Base-by-base conservation (phyloP, 2,329 filamentous ascomycete species). In the Hymenoscyphus occultus region DNA sequence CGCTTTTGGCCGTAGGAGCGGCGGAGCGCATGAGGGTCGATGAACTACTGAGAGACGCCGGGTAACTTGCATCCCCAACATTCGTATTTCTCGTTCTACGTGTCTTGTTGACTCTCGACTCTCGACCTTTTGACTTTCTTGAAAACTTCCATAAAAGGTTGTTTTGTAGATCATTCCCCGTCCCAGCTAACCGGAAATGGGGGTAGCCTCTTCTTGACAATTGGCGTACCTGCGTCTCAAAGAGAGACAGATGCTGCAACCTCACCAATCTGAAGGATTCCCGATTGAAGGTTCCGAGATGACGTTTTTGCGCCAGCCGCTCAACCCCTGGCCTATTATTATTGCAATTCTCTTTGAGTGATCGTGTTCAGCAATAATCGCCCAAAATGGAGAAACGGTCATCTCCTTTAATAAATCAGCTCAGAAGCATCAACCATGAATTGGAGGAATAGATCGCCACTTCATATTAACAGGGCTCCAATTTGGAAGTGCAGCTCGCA, bases 201-300 rank as follows among this genome's bases (percentile, higher is more conserved):
- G 48, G n/a, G 48, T 54, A 54, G 48, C 48, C 7, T 28, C 48
- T 54, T 54, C 9, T 28, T 54, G 22, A 28, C 48, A 13, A 54
- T 54, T 54, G 19, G 48, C 22, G 48, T 54, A 28, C 48, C 48
- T 54, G 48, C 22, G 12, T 54, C 48, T 19, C 13, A 5, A 35
- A 54, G 48, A 54, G 19, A 54, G 48, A 28, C 19, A 54, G 22
- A 28, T 22, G 48, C 13, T 54, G 48, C 48, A 19, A 54, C 19
- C 48, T 54, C 48, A 54, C 48, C 48, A 54, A 54, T 54, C 48
- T 19, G 13, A 54, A 54, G 48, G 48, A 54, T 54, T 54, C 19
- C 48, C 10, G 48, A 19, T 28, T 45, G 22, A 22, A 54, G 22
- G 19, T 54, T 22, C 48, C 48, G 19, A 28, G 48, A 54, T 54